Conservation (phyloP, 805 yeast genomes). For the Ogataea henricii region DNA sequence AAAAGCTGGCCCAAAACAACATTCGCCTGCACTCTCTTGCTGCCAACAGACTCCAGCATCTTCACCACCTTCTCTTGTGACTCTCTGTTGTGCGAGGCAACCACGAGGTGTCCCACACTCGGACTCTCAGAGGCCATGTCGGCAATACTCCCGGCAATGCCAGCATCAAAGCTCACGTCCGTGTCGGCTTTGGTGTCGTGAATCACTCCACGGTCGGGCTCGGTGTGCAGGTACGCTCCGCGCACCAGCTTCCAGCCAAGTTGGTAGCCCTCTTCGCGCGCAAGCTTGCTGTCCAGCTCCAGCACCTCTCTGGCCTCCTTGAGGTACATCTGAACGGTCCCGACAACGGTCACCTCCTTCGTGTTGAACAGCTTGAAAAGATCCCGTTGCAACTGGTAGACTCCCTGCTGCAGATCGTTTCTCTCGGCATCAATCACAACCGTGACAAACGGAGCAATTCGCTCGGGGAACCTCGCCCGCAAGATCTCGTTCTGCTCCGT, state of each 20-base stretch:
- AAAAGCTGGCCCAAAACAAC: conserved; percentile 86
- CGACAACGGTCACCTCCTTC: conserved; percentile 69
- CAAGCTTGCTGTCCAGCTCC: conserved; percentile 62
- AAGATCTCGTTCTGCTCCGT: conserved; percentile 53
- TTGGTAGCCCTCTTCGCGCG: conserved; percentile 61
- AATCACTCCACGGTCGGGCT: conserved; percentile 71
- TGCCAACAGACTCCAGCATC: conserved; percentile 39
- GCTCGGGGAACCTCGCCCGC: conserved; percentile 54
- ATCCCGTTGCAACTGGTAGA: conserved; percentile 83
- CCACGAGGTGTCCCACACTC: conserved; percentile 74
- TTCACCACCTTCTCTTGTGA: conserved; percentile 76
- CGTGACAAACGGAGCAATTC: conserved; percentile 71
- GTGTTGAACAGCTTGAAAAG: conserved; percentile 75
- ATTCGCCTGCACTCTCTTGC: conserved; percentile 46
- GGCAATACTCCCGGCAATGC: conserved; percentile 62
- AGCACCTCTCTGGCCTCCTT: conserved; percentile 67
- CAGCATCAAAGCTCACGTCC: conserved; percentile 74
- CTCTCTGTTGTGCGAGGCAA: conserved; percentile 84
- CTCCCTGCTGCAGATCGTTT: conserved; percentile 85
- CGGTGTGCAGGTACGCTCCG: conserved; percentile 94
- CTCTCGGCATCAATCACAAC: conserved; percentile 92
- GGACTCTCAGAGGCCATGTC: conserved; percentile 48
- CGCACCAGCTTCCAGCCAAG: conserved; percentile 88
- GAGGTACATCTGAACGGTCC: conserved; percentile 92
- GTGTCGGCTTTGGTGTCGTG: conserved; percentile 77